Percentiles rank a stretch among this genome's conserved stretches.
phyloP scores from a whole-genome alignment of 129 eudicot species.

The Pseudognaphalium luteoalbum region DNA sequence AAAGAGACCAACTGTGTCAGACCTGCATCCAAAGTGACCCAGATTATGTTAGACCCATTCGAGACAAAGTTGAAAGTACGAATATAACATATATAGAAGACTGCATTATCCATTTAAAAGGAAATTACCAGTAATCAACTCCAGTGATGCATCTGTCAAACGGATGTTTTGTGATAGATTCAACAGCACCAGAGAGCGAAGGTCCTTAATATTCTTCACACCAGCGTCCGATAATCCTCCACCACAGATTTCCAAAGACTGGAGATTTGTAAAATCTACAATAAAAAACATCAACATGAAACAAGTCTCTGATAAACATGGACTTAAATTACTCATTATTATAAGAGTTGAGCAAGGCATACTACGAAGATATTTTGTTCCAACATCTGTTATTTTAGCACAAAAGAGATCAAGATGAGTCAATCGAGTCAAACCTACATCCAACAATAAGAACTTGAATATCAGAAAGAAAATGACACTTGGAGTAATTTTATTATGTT shows the following conservation, averaged over 20 bases:
- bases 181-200: conserved; percentile 63
- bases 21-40: conserved; percentile 45
- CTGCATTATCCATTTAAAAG: neutral
- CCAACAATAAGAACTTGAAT: neutral
- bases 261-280: conserved; percentile 67
- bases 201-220: conserved; percentile 90
- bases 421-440: conserved; percentile 84
- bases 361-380: conserved; percentile 66
- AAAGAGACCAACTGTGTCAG: conserved; percentile 73
- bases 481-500: neutral
- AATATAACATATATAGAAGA: too few relatives aligned
- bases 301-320: neutral
- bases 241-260: conserved; percentile 91
- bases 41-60: neutral
- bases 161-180: conserved; percentile 86
- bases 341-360: conserved; percentile 16
- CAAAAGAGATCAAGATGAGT: conserved; percentile 92
- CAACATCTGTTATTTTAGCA: conserved; percentile 81
- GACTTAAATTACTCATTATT: neutral
- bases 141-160: conserved; percentile 77
- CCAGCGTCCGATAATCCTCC: conserved; percentile 90
- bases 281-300: neutral
- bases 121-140: conserved; percentile 74
- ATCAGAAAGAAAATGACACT: neutral
- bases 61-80: neutral